Percentiles rank a stretch among this genome's conserved stretches.
These are phyloP conservation scores for Kwoniella bestiolae DNA, from an alignment of 768 basidiomycete genomes.

Conservation along the genomic window DNA sequence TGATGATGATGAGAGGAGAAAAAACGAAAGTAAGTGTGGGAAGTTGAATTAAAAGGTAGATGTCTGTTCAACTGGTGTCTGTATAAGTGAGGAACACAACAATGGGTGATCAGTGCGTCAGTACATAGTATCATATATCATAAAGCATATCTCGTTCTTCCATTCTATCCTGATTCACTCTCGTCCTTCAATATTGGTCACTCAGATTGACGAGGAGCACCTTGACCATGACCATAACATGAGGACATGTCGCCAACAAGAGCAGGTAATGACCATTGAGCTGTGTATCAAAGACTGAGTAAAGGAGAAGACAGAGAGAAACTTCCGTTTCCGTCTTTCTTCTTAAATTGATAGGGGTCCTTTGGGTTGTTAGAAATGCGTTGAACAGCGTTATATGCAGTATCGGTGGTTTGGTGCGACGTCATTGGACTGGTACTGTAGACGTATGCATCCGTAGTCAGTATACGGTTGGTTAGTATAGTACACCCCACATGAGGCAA, in stretches of 20 bases:
- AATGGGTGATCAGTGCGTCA: constrained; percentile 6
- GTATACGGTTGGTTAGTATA: not conserved
- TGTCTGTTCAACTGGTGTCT: constrained; percentile 5
- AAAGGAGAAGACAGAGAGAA: not conserved
- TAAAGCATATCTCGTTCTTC: not conserved
- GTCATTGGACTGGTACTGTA: not conserved
- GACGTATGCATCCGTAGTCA: not conserved
- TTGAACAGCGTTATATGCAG: not conserved
- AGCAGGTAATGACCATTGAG: not conserved
- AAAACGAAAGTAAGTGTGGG: not conserved
- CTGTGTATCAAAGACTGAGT: not conserved
- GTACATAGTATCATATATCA: not conserved
- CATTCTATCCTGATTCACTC: not conserved
- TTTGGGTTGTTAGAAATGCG: not conserved
- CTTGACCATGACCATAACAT: not conserved
- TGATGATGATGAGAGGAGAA: constrained; percentile 2
- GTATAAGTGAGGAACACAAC: not conserved
- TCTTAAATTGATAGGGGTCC: not conserved
- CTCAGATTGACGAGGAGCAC: too few relatives aligned
- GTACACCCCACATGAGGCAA: too few relatives aligned
- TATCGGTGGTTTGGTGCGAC: too few relatives aligned
- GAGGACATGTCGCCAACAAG: not conserved
- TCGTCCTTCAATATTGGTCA: too few relatives aligned
- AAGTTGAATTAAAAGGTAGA: constrained; percentile 7
- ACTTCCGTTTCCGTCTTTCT: not conserved